Conservation (phyloP, 176 grass and related monocot genomes). For the Zea mays region DNA sequence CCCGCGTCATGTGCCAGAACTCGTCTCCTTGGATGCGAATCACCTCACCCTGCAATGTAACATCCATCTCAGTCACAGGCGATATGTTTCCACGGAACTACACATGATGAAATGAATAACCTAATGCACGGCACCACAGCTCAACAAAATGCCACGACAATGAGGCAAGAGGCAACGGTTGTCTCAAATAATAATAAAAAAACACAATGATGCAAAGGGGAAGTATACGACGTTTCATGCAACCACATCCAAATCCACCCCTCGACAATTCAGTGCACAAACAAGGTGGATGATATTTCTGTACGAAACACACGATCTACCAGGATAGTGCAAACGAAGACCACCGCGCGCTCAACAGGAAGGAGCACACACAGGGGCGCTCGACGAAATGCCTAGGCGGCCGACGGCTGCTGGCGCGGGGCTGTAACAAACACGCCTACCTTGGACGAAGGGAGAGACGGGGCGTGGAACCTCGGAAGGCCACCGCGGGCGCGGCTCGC, state of each 20-base stretch:
- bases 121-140: neutral
- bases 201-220: too few species aligned
- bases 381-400: slow-evolving; percentile 51
- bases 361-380: neutral
- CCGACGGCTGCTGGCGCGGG: too few species aligned
- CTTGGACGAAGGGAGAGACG: slow-evolving; percentile 63
- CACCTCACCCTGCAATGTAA: slow-evolving; percentile 59
- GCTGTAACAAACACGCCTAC: neutral
- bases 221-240: neutral
- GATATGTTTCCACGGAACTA: neutral
- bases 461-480: slow-evolving; percentile 75
- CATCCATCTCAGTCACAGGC: neutral
- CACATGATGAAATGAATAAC: neutral
- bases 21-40: slow-evolving; percentile 89
- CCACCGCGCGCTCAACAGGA: neutral
- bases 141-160: slow-evolving; percentile 8
- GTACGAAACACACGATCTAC: neutral
- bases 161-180: too few species aligned
- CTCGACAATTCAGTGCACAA: neutral
- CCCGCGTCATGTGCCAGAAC: slow-evolving; percentile 91
- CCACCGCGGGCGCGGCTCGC: slow-evolving; percentile 62
- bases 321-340: neutral
- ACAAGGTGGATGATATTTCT: neutral
- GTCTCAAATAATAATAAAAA: too few species aligned
- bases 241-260: neutral